Evolutionary conservation across 164 flowering plant species (phyloP).

Genomic region (Chloranthus sessilifolius): DNA sequence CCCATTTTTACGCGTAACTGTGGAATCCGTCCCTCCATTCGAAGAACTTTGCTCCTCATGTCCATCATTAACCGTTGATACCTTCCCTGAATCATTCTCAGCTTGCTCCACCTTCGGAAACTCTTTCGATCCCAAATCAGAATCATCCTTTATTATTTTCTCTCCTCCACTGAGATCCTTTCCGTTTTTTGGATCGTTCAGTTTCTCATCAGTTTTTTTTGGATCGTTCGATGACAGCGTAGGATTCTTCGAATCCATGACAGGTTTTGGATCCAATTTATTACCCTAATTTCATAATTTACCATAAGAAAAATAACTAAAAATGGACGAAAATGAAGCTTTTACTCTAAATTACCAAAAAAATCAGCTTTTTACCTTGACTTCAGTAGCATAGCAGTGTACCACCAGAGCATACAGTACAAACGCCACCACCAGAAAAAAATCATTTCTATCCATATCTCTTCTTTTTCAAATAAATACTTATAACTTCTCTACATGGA

Average conservation of each 20-base stretch:
- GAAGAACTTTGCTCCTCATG: constrained; percentile 11
- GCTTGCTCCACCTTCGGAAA: constrained; percentile 8
- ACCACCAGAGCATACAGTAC: constrained; percentile 11
- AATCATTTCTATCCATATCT: constrained; percentile 22
- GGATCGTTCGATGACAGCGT: constrained; percentile 1
- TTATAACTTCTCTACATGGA: neutral
- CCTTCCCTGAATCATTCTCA: constrained; percentile 11
- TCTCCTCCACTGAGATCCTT: constrained; percentile 5
- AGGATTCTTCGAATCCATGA: constrained; percentile 11
- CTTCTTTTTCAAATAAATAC: neutral
- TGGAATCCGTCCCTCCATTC: constrained; percentile 14
- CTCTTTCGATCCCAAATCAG: constrained; percentile 7
- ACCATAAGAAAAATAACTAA: neutral
- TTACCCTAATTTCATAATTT: constrained; percentile 19
- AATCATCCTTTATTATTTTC: constrained; percentile 8
- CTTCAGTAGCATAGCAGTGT: constrained; percentile 19
- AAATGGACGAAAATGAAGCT: neutral
- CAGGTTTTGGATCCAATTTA: neutral
- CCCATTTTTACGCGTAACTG: constrained; percentile 19
- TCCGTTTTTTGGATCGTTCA: constrained; percentile 7
- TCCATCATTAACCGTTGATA: constrained; percentile 8
- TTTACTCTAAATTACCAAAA: neutral
- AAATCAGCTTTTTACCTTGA: constrained; percentile 20
- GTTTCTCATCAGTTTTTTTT: constrained; percentile 6
- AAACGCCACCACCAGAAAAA: constrained; percentile 14